These are phyloP conservation scores for Eucalyptus tenuipes DNA, from an alignment of 345 rosid genomes.

Conservation along the genomic window DNA sequence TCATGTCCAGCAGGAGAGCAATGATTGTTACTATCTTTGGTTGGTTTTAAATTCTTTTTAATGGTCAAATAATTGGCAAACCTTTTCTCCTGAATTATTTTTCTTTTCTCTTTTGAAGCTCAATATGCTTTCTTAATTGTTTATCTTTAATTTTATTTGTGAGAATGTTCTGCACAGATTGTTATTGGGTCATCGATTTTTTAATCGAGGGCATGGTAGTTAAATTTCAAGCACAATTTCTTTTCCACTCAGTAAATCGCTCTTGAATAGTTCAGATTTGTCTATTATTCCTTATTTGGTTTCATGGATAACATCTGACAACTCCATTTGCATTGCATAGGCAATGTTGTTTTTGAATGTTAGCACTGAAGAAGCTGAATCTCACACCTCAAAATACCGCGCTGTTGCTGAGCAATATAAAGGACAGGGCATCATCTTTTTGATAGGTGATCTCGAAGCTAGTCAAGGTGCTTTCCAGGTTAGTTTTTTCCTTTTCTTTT, in stretches of 20 bases:
- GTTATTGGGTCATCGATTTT: not conserved
- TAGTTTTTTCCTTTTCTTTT: not conserved
- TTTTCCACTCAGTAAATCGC: not conserved
- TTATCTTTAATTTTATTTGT: not conserved
- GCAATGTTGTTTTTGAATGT: conserved; percentile 85
- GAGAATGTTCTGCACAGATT: not conserved
- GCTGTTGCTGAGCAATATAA: conserved; percentile 65
- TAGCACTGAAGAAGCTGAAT: conserved; percentile 38
- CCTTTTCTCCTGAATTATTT: not conserved
- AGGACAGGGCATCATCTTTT: conserved; percentile 58
- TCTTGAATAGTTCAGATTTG: not conserved
- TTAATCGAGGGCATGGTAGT: not conserved
- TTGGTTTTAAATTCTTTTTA: not conserved
- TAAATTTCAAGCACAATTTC: not conserved
- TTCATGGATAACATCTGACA: not conserved
- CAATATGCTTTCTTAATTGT: not conserved
- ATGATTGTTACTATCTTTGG: not conserved
- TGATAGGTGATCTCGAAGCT: conserved; percentile 80
- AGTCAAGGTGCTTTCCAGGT: conserved; percentile 93
- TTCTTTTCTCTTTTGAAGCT: not conserved
- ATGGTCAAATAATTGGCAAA: not conserved
- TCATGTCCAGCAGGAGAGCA: not conserved
- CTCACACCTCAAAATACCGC: conserved; percentile 52
- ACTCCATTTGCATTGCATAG: conserved; percentile 16
- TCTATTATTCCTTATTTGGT: not conserved